Base-by-base conservation (phyloP, 129 eudicot species). In the Ambrosia artemisiifolia region DNA sequence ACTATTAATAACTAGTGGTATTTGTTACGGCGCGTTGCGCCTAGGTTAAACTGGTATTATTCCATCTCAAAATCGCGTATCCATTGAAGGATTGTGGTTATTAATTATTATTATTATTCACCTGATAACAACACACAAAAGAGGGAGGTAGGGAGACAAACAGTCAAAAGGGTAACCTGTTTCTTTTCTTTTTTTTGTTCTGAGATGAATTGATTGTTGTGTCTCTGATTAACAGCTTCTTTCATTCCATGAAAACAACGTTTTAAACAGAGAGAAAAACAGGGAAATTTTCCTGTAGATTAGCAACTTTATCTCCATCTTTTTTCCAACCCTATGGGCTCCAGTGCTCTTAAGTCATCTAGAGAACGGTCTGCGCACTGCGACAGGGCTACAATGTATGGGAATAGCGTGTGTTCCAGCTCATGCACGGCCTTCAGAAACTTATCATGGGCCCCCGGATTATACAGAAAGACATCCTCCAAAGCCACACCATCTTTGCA, bases 231-330 rank as follows among this genome's bases (percentile, higher is more conserved):
- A 48, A 34, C 59, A 49, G 38, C 73, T 48, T 7, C 51, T 38
- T 44, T 44, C 49, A 51, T 19, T 32, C 19, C 36, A 54, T 56
- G 35, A 54, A 18, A 35, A 28, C 55, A 14, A 30, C 30, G 14
- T 60, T 60, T 60, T 13, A 6, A 30, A 60, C 65, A 32, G 65
- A 32, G 60, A 69, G n/a, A 50, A 49, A 49, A 24, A 24, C 2
- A 30, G 16, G 73, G 73, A 30, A 11, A 49, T 55, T 71, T 70
- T 59, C 57, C 69, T 54, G 55, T 77, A 72, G 69, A 69, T 34
- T 82, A 24, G 44, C 44, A 40, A 8, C 44, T 40, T 40, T 8
- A 40, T 40, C 44, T 40, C 9, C 44, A 40, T 40, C 44, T 8
- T 40, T 8, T 8, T 40, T 43, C 44, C 44, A 40, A 4, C 44